Evolutionary conservation across 2,329 filamentous ascomycete genomes (phyloP).

Genomic region (Ophiostoma angusticollis): DNA sequence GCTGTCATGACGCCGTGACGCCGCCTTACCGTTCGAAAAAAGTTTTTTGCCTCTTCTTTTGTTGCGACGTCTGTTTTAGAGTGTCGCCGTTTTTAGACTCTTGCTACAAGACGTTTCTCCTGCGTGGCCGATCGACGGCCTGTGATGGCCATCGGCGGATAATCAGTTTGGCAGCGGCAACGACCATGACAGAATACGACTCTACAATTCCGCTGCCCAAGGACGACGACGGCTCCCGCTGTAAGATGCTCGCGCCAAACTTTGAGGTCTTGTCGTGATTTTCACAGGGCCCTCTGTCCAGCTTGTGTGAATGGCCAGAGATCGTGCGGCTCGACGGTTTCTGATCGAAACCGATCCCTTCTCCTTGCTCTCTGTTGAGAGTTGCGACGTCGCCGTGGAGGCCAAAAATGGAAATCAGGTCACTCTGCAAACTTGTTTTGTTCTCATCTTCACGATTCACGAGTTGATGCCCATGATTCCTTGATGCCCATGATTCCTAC

Average conservation of each 20-base stretch:
- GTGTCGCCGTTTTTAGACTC: no score
- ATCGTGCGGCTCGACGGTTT: no score
- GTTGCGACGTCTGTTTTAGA: no score
- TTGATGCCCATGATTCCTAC: no score
- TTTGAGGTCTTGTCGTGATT: slow-evolving; percentile 9
- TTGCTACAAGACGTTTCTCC: no score
- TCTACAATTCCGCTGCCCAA: background rate
- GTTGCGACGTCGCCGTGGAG: no score
- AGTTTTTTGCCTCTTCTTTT: background rate
- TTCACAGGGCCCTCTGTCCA: slow-evolving; percentile 5
- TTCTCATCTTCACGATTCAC: no score
- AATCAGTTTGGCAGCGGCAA: background rate
- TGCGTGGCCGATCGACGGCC: background rate
- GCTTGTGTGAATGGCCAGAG: slow-evolving; percentile 2
- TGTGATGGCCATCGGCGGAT: background rate
- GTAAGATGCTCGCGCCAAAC: slow-evolving; percentile 11
- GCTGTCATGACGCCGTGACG: no score
- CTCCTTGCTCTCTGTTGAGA: background rate
- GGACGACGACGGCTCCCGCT: background rate
- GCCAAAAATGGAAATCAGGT: no score
- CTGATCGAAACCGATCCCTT: slow-evolving; percentile 3
- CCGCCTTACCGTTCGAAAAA: no score
- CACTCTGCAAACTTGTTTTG: no score
- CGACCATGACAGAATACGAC: slow-evolving; percentile 2
- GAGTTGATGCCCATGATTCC: no score